Evolutionary conservation across 768 basidiomycete genomes (phyloP).

Genomic region (Leccinum obscurum): DNA sequence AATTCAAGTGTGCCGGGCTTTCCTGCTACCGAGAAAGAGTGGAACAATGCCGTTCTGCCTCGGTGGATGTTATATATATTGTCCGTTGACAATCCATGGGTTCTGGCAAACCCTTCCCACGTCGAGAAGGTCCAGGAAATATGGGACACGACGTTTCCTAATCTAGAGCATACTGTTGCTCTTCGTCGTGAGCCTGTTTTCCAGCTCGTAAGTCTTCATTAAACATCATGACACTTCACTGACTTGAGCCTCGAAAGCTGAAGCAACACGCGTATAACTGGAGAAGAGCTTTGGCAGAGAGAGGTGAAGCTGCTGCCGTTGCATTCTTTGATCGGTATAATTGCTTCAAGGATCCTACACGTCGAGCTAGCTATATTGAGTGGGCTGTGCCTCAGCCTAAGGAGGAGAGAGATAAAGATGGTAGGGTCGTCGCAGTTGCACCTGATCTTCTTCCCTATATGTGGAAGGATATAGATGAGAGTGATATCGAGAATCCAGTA

Average conservation of each 20-base stretch:
- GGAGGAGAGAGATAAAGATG: background rate
- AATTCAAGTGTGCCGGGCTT: background rate
- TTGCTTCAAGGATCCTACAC: background rate
- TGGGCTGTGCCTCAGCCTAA: background rate
- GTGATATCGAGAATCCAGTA: background rate
- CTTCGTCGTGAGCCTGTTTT: background rate
- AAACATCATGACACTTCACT: background rate
- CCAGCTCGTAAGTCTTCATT: background rate
- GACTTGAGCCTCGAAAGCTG: background rate
- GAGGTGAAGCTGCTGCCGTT: background rate
- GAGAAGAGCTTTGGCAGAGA: background rate
- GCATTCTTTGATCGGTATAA: background rate
- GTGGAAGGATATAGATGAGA: background rate
- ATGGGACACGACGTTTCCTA: background rate
- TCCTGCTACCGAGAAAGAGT: background rate
- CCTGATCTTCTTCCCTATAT: background rate
- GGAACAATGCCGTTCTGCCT: background rate
- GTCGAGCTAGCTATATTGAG: background rate
- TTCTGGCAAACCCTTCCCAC: background rate
- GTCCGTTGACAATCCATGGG: background rate
- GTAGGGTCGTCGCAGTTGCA: background rate
- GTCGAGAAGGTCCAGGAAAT: background rate
- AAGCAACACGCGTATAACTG: background rate
- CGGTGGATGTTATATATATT: background rate
- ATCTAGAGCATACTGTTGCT: background rate